Conservation (phyloP, 495 filamentous ascomycete genomes). For the Bryoglossum gracile region DNA sequence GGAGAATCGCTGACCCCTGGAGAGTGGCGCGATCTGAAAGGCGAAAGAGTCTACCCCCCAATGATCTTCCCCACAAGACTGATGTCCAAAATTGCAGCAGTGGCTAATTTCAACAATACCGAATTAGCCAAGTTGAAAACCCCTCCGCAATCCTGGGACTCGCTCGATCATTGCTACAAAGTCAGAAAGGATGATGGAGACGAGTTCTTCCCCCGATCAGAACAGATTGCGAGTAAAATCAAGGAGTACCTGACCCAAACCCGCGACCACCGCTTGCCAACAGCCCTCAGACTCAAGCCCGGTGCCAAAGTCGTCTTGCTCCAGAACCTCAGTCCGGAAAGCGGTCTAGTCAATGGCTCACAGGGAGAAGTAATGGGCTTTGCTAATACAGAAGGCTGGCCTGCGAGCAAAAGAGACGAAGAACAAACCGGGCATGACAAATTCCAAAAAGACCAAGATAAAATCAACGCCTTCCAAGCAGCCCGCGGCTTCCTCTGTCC, state of each 20-base stretch:
- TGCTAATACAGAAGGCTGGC: neutral
- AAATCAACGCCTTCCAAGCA: neutral
- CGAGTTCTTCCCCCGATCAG: neutral
- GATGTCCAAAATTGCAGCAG: conserved; percentile 9
- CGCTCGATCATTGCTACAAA: conserved; percentile 4
- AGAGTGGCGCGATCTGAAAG: conserved; percentile 13
- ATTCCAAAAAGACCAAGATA: neutral
- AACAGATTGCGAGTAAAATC: conserved; percentile 1
- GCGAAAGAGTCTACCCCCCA: conserved; percentile 2
- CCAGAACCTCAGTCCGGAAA: conserved; percentile 31
- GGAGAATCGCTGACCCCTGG: conserved; percentile 1
- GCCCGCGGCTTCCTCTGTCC: conserved; percentile 22
- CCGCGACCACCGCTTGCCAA: conserved; percentile 26
- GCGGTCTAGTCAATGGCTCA: conserved; percentile 42
- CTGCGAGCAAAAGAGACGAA: neutral
- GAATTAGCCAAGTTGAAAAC: conserved; percentile 2
- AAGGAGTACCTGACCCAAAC: conserved; percentile 3
- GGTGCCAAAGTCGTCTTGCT: conserved; percentile 41
- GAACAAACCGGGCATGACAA: neutral
- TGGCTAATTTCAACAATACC: conserved; percentile 10
- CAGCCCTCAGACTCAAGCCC: conserved; percentile 31
- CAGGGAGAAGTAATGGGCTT: conserved; percentile 42
- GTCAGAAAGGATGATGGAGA: neutral
- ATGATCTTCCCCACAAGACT: conserved; percentile 4
- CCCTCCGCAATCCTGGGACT: conserved; percentile 7